Base-by-base conservation (phyloP, 495 filamentous ascomycete genomes). In the Aspergillus haitiensis region DNA sequence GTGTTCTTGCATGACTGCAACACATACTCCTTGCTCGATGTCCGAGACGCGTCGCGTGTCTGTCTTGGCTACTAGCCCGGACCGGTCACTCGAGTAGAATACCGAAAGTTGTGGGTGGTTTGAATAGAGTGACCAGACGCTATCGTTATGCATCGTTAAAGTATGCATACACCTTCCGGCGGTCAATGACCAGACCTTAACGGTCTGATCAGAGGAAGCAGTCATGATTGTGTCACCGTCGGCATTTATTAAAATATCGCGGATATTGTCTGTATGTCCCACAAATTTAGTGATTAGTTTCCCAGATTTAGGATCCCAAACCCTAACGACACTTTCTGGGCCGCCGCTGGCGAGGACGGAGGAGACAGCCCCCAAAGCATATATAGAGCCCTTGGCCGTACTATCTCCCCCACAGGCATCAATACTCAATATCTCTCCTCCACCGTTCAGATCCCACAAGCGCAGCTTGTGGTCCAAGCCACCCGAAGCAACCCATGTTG, bases 81-180 rank as follows among this genome's bases (percentile, higher is more conserved):
- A 92, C 18, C 92, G 84, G 71, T 98, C 94, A 65, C 89, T 90
- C 35, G 93, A 97, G 74, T 97, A 96, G 70, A 98, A 96, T 11
- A 97, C 83, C 5, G 88, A 87, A 3, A 98, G 82, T 47, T 87
- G 78, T 7, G 92, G 92, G 64, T 97, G 84, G 52, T 93, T 86
- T 0, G 94, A 97, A 67, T 88, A 95, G 16, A 98, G 81, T 32
- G 92, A 94, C 94, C 94, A 98, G 16, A 98, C 93, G 69, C 92
- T 97, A 66, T 95, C 91, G 70, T 94, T 96, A 70, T 98, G 94
- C 94, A 98, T 98, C 13, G 92, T 97, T 55, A 98, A 80, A 5
- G 95, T 98, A 74, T 97, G 89, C 88, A 97, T 90, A 79, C 94
- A 98, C 59, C 94, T 82, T 37, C 93, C 94, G 10, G 91, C 93